Evolutionary conservation across 176 grass and related monocot species (phyloP), one percentile per base, ranked within the genome.

Genomic region (Carex pumila): DNA sequence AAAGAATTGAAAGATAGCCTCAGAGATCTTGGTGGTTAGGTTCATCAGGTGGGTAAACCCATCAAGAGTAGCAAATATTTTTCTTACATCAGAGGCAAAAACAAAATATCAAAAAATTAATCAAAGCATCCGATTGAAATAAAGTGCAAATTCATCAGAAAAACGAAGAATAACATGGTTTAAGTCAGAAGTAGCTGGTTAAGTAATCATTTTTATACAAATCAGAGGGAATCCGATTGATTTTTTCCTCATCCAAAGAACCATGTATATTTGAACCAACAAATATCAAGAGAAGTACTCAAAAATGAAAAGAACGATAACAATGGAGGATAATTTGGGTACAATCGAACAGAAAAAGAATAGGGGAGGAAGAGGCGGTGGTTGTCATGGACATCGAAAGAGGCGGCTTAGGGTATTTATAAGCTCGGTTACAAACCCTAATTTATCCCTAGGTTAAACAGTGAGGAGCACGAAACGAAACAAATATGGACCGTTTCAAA

Each of bases 21-120:
- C 81, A 83, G 81, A 83, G 81, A 83, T 83, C 81, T 83, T 83
- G 81, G 81, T 83, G 81, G 81, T 50, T 83, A 83, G 15, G 22
- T 36, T 83, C 81, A 83, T 83, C 81, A 83, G 13, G 12, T 83
- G 49, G 81, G 62, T 69, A 17, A n/a, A 49, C 81, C 80, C 64
- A 83, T 83, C 81, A 83, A 83, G 81, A 83, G 81, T 83, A 83
- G 81, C 81, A 83, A 83, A 83, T 83, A 83, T 83, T 83, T 62
- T 69, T 66, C 32, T 81, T 52, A 83, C 81, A 83, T 83, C 81
- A 83, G 12, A 14, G 81, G 81, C 62, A 37, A 81, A 81, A 62
- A 45, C 6, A 2, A 78, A 67, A 54, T 7, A 6, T 1, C 1
- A 66, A 15, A 19, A 5, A 32, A n/a, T 7, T 10, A 82, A 82